Percentiles rank a stretch among this genome's conserved stretches.
Conservation (phyloP, 495 filamentous ascomycete genomes). For the Endocarpon pusillum region DNA sequence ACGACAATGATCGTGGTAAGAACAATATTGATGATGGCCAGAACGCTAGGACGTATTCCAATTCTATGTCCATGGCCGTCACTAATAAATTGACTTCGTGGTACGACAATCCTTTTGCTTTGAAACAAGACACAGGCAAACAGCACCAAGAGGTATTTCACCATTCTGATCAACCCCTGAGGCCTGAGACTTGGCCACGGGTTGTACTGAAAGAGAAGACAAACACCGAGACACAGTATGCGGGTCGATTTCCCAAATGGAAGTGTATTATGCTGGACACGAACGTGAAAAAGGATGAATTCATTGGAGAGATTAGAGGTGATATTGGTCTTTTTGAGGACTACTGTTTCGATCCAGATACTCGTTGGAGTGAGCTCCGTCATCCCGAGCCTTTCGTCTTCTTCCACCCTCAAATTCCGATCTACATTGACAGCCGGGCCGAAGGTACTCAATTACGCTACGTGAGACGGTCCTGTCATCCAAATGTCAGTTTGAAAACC, state of each 20-base stretch:
- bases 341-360: conserved; percentile 53
- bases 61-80: too few relatives aligned
- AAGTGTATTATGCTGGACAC: conserved; percentile 51
- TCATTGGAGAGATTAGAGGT: conserved; percentile 76
- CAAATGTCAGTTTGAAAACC: conserved; percentile 69
- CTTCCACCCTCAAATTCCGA: conserved; percentile 62
- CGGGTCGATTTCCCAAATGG: conserved; percentile 40
- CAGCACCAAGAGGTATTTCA: conserved; percentile 32
- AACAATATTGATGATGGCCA: conserved; percentile 34
- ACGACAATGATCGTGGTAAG: conserved; percentile 38
- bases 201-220: conserved; percentile 30
- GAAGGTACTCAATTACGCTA: conserved; percentile 76
- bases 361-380: conserved; percentile 57
- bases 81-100: conserved; percentile 51
- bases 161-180: conserved; percentile 31
- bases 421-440: conserved; percentile 79
- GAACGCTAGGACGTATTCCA: conserved; percentile 21
- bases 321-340: conserved; percentile 62
- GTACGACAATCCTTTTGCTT: conserved; percentile 44
- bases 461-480: conserved; percentile 70
- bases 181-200: too few relatives aligned
- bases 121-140: conserved; percentile 24
- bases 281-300: conserved; percentile 42
- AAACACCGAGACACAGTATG: conserved; percentile 23
- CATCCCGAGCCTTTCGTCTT: conserved; percentile 77